Evolutionary conservation across 1,284 basidiomycete genomes (phyloP).

Genomic region (Lentinula novae-zelandiae): DNA sequence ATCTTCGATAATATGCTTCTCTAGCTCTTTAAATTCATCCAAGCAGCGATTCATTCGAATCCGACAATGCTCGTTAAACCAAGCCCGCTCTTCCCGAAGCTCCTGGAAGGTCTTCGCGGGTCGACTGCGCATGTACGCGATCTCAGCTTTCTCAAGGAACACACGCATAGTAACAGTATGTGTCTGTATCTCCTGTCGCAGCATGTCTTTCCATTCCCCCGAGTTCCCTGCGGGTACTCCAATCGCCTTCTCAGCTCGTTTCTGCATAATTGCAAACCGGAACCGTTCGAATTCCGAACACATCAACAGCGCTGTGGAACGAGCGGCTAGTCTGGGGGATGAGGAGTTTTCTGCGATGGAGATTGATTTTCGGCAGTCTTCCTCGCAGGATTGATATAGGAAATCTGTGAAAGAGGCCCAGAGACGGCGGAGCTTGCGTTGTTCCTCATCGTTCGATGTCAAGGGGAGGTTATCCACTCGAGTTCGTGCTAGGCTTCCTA

Average conservation of each 20-base stretch:
- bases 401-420: conserved; percentile 40
- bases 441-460: conserved; percentile 16
- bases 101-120: conserved; percentile 23
- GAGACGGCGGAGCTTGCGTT: neutral
- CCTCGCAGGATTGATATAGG: conserved; percentile 35
- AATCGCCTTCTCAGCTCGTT: neutral
- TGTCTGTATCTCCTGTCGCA: neutral
- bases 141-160: neutral
- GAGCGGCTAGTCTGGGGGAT: conserved; percentile 33
- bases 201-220: neutral
- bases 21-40: conserved; percentile 32
- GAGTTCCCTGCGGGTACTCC: neutral
- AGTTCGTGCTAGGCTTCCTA: conserved; percentile 16
- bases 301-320: neutral
- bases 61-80: conserved; percentile 33
- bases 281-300: conserved; percentile 11
- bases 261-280: conserved; percentile 12
- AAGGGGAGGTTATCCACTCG: conserved; percentile 15
- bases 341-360: conserved; percentile 29
- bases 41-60: conserved; percentile 28
- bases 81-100: conserved; percentile 24
- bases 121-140: conserved; percentile 9
- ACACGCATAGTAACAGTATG: neutral
- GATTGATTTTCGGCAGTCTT: conserved; percentile 40
- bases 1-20: conserved; percentile 26